Percentiles rank a stretch among this genome's conserved stretches.
Evolutionary conservation across 2,329 filamentous ascomycete genomes (phyloP).

Genomic region (Calonectria henricotiae): DNA sequence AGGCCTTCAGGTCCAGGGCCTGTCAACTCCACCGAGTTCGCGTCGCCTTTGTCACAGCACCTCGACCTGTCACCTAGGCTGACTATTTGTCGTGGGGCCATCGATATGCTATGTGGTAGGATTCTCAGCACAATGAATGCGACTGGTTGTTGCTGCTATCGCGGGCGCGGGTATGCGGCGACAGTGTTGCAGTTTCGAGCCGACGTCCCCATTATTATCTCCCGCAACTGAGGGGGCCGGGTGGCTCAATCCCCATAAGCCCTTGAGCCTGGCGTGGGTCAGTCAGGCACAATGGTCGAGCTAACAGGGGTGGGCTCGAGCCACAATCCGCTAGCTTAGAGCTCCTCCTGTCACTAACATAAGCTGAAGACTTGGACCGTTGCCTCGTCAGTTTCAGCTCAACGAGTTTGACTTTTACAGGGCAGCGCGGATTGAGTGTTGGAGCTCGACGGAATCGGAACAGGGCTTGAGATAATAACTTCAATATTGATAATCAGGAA

Average conservation of each 20-base stretch:
- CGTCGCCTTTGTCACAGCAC: conserved; percentile 31
- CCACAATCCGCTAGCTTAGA: conserved; percentile 36
- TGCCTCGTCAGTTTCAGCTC: conserved; percentile 44
- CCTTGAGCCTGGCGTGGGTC: conserved; percentile 35
- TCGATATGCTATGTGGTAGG: conserved; percentile 5
- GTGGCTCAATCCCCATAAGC: conserved; percentile 16
- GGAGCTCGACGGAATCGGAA: background rate
- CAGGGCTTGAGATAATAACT: conserved; percentile 11
- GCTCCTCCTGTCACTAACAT: conserved; percentile 38
- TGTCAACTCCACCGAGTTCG: conserved; percentile 28
- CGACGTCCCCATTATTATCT: conserved; percentile 20
- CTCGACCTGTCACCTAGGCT: conserved; percentile 21
- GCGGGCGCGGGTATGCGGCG: conserved; percentile 35
- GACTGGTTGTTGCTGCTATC: conserved; percentile 20
- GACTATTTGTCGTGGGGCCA: conserved; percentile 16
- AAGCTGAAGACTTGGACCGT: conserved; percentile 39
- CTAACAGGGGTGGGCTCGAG: conserved; percentile 33
- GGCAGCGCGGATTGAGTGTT: background rate
- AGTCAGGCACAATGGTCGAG: conserved; percentile 15
- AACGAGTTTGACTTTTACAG: conserved; percentile 29
- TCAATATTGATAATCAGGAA: background rate
- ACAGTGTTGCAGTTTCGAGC: conserved; percentile 27
- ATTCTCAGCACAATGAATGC: conserved; percentile 23
- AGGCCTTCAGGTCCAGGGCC: conserved; percentile 25
- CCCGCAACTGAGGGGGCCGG: conserved; percentile 19